Evolutionary conservation across 306 rosid genomes (phyloP).

Genomic region (Sphenostylis stenocarpa): DNA sequence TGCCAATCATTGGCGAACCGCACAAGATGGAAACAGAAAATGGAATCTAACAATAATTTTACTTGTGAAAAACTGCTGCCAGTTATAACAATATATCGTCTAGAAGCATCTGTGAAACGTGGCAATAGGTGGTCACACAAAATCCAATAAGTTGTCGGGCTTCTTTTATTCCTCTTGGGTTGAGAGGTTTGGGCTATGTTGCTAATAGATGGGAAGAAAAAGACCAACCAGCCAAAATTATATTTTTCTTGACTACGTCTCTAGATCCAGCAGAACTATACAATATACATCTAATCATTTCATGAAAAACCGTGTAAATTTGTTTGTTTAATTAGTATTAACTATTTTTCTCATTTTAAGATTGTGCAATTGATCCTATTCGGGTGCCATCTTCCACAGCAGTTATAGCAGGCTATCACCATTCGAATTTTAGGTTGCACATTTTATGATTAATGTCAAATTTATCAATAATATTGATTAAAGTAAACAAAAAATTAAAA

Average conservation of each 20-base stretch:
- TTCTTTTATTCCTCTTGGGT: too few relatives aligned
- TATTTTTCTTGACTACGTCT: not conserved
- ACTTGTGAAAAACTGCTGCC: too few relatives aligned
- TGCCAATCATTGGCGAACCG: too few relatives aligned
- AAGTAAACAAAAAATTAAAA: not conserved
- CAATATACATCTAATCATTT: not conserved
- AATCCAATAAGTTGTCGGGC: too few relatives aligned
- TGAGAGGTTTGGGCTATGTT: too few relatives aligned
- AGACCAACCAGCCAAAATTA: not conserved
- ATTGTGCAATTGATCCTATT: conserved; percentile 11
- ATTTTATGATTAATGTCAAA: not conserved
- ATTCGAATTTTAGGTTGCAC: not conserved
- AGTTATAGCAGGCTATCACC: conserved; percentile 13
- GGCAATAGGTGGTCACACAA: too few relatives aligned
- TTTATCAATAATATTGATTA: conserved; percentile 4
- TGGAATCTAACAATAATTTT: too few relatives aligned
- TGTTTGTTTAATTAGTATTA: too few relatives aligned
- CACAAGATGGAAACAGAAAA: too few relatives aligned
- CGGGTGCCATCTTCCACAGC: not conserved
- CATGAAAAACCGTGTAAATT: not conserved
- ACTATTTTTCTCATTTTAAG: conserved; percentile 14
- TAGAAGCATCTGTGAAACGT: too few relatives aligned
- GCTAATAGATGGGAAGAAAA: too few relatives aligned
- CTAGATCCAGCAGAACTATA: not conserved
- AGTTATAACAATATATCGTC: too few relatives aligned